These are phyloP conservation scores for Isoetes taiwanensis DNA, from an alignment of 75 land plant genomes.

Conservation along the genomic window DNA sequence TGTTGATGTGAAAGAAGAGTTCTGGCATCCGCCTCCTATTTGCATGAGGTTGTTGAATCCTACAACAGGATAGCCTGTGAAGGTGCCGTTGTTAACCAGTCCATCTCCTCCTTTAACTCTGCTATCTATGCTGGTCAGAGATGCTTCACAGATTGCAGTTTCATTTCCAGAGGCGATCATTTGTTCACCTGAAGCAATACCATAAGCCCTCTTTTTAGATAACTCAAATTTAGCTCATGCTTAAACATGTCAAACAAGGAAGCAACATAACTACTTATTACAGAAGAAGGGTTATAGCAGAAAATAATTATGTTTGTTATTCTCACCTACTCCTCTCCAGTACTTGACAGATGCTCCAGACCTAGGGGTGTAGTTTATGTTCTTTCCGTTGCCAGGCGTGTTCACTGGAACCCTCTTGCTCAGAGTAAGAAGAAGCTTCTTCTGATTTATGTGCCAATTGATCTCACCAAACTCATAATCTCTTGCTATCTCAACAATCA, in stretches of 20 bases:
- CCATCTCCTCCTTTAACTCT: slow-evolving; percentile 1
- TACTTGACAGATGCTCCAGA: not conserved
- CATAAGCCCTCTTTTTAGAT: no score
- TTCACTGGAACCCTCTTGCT: slow-evolving; percentile 3
- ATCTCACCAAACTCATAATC: slow-evolving; percentile 19
- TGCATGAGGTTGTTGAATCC: slow-evolving; percentile 15
- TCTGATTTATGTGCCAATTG: slow-evolving; percentile 14
- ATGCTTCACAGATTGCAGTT: not conserved
- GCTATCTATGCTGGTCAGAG: not conserved
- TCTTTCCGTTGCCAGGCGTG: slow-evolving; percentile 14
- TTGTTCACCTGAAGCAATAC: no score
- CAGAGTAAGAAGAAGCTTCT: slow-evolving; percentile 4
- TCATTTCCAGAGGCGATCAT: no score
- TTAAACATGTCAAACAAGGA: no score
- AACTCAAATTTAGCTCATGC: no score
- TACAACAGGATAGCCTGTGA: slow-evolving; percentile 9
- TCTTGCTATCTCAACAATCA: slow-evolving; percentile 20
- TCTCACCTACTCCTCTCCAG: not conserved
- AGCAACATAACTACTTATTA: no score
- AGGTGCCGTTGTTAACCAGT: slow-evolving; percentile 3
- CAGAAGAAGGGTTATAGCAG: no score
- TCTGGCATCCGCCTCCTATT: slow-evolving; percentile 12
- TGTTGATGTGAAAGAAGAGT: not conserved
- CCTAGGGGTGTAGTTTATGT: slow-evolving; percentile 7
- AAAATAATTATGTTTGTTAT: no score